phyloP scores from a whole-genome alignment of 495 filamentous ascomycete species.

The Penicillium bovifimosum region DNA sequence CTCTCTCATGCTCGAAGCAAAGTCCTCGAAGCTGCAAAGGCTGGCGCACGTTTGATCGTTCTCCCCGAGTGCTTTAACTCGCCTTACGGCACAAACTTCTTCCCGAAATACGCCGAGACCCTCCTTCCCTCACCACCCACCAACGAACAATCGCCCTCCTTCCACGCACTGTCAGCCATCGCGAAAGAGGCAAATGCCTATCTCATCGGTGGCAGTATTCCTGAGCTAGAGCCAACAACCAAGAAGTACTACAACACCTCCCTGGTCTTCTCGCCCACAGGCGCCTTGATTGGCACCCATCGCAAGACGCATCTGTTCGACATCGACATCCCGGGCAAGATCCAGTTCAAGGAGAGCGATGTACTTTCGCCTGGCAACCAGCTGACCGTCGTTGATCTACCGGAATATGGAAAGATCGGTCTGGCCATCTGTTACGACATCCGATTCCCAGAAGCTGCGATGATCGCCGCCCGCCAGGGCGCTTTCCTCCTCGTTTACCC shows the following conservation, averaged over 20 bases:
- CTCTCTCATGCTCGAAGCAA: slow-evolving; percentile 73
- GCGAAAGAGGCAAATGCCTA: slow-evolving; percentile 71
- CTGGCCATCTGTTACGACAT: slow-evolving; percentile 97
- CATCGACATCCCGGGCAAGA: slow-evolving; percentile 94
- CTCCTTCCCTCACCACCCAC: slow-evolving; percentile 76
- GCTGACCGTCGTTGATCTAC: slow-evolving; percentile 74
- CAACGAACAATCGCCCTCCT: slow-evolving; percentile 65
- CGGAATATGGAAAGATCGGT: slow-evolving; percentile 78
- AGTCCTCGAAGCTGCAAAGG: slow-evolving; percentile 72
- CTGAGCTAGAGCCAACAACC: slow-evolving; percentile 59
- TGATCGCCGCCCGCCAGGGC: slow-evolving; percentile 76
- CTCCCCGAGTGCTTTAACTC: slow-evolving; percentile 93
- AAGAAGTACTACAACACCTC: slow-evolving; percentile 89
- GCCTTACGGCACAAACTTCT: slow-evolving; percentile 88
- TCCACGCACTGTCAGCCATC: slow-evolving; percentile 74
- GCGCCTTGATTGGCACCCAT: slow-evolving; percentile 75
- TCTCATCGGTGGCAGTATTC: slow-evolving; percentile 88
- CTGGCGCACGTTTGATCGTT: slow-evolving; percentile 61
- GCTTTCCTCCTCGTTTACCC: slow-evolving; percentile 86
- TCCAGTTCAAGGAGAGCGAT: slow-evolving; percentile 84
- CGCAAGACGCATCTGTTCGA: slow-evolving; percentile 98
- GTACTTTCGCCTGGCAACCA: slow-evolving; percentile 78
- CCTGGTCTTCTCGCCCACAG: slow-evolving; percentile 72
- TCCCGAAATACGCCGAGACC: slow-evolving; percentile 85
- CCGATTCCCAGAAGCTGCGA: slow-evolving; percentile 91